phyloP scores from a whole-genome alignment of 352 stramenopile species.

The Pythium myriotylum region DNA sequence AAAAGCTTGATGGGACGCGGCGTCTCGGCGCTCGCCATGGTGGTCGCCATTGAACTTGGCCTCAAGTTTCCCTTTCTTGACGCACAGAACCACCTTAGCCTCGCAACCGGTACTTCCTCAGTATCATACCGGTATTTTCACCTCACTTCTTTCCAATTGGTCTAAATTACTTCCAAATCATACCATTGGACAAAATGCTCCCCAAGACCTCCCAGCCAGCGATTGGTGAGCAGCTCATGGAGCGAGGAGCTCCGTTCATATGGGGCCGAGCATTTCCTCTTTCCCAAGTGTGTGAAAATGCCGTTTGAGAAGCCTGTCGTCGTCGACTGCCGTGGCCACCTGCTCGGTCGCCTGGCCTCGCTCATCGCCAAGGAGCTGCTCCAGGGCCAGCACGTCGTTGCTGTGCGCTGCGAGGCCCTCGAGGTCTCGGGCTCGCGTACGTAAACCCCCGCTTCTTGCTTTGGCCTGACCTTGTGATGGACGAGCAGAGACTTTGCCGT shows the following conservation, averaged over 20 bases:
- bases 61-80: conserved; percentile 29
- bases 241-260: conserved; percentile 11
- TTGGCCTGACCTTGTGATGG: conserved; percentile 15
- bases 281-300: conserved; percentile 71
- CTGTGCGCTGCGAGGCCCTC: conserved; percentile 98
- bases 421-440: conserved; percentile 97
- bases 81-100: neutral
- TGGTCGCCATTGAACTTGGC: conserved; percentile 13
- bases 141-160: conserved; percentile 19
- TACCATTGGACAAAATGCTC: conserved; percentile 26
- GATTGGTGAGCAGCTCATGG: conserved; percentile 24
- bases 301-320: conserved; percentile 96
- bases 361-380: conserved; percentile 99
- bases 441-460: conserved; percentile 28
- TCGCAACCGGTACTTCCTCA: conserved; percentile 10
- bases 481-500: conserved; percentile 20
- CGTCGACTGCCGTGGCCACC: conserved; percentile 98
- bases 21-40: conserved; percentile 10
- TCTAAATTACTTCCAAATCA: neutral
- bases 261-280: conserved; percentile 65
- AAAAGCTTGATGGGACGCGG: conserved; percentile 34
- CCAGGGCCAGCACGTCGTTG: conserved; percentile 97
- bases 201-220: conserved; percentile 27
- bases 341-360: conserved; percentile 97
- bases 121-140: conserved; percentile 10